Conservation (phyloP, 768 basidiomycete genomes). For the Trichaptum fuscoviolaceum region DNA sequence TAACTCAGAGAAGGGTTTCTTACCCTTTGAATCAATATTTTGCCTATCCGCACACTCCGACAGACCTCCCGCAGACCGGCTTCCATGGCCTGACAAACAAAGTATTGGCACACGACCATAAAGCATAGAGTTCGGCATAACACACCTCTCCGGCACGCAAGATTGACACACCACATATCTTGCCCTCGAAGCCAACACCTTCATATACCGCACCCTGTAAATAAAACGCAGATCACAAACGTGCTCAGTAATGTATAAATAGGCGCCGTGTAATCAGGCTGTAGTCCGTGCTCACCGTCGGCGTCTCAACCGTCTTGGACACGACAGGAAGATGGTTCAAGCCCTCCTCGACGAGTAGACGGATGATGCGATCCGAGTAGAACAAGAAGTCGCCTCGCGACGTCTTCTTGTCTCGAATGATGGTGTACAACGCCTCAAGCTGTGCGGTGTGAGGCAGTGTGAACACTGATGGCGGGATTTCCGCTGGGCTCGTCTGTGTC, state of each 20-base stretch:
- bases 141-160: conserved; percentile 86
- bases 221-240: conserved; percentile 7
- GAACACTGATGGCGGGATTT: conserved; percentile 77
- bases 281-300: conserved; percentile 49
- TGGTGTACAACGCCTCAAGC: conserved; percentile 92
- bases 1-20: conserved; percentile 1
- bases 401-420: conserved; percentile 86
- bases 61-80: conserved; percentile 94
- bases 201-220: conserved; percentile 72
- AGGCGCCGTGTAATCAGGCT: not conserved
- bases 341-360: conserved; percentile 76
- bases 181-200: conserved; percentile 93
- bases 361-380: conserved; percentile 90
- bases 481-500: conserved; percentile 29
- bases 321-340: conserved; percentile 84
- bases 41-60: conserved; percentile 89
- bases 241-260: not conserved
- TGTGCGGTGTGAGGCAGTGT: conserved; percentile 88
- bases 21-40: conserved; percentile 96
- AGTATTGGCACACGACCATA: conserved; percentile 1
- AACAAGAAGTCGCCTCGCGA: conserved; percentile 93
- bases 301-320: conserved; percentile 70
- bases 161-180: conserved; percentile 95
- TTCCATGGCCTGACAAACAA: conserved; percentile 79
- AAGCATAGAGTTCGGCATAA: not conserved